These are phyloP conservation scores for Luvunga scandens DNA, from an alignment of 345 rosid genomes.

Conservation along the genomic window DNA sequence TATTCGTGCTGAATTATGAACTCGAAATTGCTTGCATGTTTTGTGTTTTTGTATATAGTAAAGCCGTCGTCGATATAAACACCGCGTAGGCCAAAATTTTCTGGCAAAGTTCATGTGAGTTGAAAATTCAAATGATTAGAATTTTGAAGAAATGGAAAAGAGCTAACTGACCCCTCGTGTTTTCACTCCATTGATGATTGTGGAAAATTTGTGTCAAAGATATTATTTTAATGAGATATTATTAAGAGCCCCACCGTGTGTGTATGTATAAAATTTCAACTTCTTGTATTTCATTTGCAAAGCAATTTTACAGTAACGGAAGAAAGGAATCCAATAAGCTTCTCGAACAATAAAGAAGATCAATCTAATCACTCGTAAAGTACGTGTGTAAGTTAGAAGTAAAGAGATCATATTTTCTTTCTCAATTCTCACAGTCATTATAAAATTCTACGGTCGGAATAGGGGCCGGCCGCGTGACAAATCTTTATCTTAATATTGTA, in stretches of 20 bases:
- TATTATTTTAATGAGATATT: not conserved
- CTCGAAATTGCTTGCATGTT: not conserved
- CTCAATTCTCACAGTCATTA: no score
- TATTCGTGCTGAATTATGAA: not conserved
- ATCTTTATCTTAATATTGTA: no score
- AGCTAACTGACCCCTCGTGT: not conserved
- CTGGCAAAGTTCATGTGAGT: not conserved
- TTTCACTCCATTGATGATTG: not conserved
- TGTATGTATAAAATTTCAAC: not conserved
- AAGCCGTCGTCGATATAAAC: not conserved
- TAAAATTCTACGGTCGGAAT: no score
- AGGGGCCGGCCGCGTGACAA: no score
- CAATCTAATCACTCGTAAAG: no score
- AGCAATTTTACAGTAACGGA: no score
- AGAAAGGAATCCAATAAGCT: no score
- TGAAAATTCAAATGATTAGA: not conserved
- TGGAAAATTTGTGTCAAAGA: not conserved
- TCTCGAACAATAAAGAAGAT: no score
- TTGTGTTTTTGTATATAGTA: not conserved
- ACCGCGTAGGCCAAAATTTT: not conserved
- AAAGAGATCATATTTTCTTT: no score
- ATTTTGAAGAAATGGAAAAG: not conserved
- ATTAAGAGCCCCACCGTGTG: not conserved
- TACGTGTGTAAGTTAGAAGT: no score
- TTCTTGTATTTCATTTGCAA: no score